Conservation (phyloP, 768 basidiomycete species). For the Tephrocybe rancida region DNA sequence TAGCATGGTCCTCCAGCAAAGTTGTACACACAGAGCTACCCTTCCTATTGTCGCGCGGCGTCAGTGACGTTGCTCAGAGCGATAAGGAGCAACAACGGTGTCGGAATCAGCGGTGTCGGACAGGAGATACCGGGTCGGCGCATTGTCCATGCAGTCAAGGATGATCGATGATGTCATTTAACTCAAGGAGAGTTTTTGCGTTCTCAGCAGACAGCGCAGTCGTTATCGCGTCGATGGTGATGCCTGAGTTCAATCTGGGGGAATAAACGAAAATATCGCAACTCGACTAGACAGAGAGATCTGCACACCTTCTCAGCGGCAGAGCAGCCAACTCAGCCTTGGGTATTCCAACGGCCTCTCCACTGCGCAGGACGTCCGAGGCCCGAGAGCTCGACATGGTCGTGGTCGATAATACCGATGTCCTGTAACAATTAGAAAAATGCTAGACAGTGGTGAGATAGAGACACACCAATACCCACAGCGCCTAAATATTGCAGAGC, state of each 20-base stretch:
- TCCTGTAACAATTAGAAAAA: slow-evolving; percentile 2
- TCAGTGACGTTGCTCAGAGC: slow-evolving; percentile 59
- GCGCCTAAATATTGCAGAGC: slow-evolving; percentile 93
- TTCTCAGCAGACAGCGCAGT: slow-evolving; percentile 61
- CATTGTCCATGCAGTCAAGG: slow-evolving; percentile 53
- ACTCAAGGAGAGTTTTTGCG: slow-evolving; percentile 41
- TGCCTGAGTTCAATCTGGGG: slow-evolving; percentile 71
- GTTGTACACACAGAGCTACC: slow-evolving; percentile 81
- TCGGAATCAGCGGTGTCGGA: slow-evolving; percentile 87
- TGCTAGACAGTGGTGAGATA: background rate
- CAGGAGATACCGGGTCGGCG: slow-evolving; percentile 88
- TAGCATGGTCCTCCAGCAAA: slow-evolving; percentile 84
- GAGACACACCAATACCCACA: slow-evolving; percentile 80
- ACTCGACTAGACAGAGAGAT: background rate
- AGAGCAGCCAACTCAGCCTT: slow-evolving; percentile 84
- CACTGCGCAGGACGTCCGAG: slow-evolving; percentile 72
- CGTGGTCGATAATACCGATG: slow-evolving; percentile 21
- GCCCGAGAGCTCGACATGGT: slow-evolving; percentile 21
- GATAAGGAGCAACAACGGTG: no score
- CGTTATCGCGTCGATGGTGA: slow-evolving; percentile 59
- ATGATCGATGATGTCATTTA: slow-evolving; percentile 40
- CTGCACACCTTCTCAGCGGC: slow-evolving; percentile 61
- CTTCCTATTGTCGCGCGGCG: slow-evolving; percentile 86
- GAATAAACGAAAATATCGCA: background rate
- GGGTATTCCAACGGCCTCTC: slow-evolving; percentile 69